These are phyloP conservation scores for Dactylellina sp. DNA, from an alignment of 2,329 filamentous ascomycete genomes.

Conservation along the genomic window DNA sequence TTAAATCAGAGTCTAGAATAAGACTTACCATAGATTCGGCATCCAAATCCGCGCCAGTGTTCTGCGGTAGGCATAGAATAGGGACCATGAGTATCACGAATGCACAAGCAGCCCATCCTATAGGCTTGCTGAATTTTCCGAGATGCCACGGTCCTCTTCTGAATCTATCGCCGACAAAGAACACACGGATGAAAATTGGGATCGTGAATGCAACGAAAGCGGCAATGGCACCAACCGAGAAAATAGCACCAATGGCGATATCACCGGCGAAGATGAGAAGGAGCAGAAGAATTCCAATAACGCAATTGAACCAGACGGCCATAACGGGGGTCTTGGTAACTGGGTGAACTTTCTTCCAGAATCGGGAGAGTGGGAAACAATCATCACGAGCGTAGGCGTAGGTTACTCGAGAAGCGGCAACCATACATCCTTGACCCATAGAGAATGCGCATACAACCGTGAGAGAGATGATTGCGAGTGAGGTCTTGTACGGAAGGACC, in stretches of 20 bases:
- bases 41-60: slow-evolving; percentile 65
- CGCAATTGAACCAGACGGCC: slow-evolving; percentile 75
- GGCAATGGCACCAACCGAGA: slow-evolving; percentile 76
- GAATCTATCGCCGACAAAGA: slow-evolving; percentile 73
- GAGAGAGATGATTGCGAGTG: slow-evolving; percentile 73
- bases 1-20: background rate
- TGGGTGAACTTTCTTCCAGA: slow-evolving; percentile 72
- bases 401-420: slow-evolving; percentile 74
- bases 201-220: slow-evolving; percentile 74
- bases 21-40: slow-evolving; percentile 36
- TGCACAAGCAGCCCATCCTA: slow-evolving; percentile 69
- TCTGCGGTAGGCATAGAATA: slow-evolving; percentile 74
- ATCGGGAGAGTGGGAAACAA: slow-evolving; percentile 73
- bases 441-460: slow-evolving; percentile 77
- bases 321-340: slow-evolving; percentile 76
- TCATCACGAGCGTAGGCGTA: slow-evolving; percentile 80
- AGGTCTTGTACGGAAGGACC: slow-evolving; percentile 71
- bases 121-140: slow-evolving; percentile 70
- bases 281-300: slow-evolving; percentile 71
- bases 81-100: slow-evolving; percentile 77
- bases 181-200: slow-evolving; percentile 71
- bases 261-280: slow-evolving; percentile 75
- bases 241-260: slow-evolving; percentile 75
- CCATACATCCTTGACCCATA: slow-evolving; percentile 80
- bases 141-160: slow-evolving; percentile 77